Base-by-base conservation (phyloP, 495 filamentous ascomycete species). In the Polyplosphaeria fusca region DNA sequence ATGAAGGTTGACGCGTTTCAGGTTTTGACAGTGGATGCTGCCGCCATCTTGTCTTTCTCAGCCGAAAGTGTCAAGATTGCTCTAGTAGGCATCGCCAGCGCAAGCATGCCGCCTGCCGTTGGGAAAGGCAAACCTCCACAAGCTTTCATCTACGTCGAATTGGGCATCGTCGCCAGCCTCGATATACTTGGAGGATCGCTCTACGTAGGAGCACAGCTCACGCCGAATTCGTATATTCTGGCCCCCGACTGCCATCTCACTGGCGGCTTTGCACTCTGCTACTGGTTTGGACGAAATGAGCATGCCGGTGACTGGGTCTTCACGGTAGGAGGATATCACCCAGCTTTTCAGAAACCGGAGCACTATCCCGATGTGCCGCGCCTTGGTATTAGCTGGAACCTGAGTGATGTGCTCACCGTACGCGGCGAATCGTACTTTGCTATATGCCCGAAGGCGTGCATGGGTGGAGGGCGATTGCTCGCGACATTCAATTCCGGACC, bases 221-320 rank as follows among this genome's bases (percentile, higher is more conserved):
- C 46, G 5, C 46, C 46, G 3, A 5, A 4, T 3, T 48, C 46
- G 3, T 48, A 5, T 22, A 20, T 48, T 3, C 19, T 5, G 13
- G 27, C 11, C 4, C 46, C 24, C 3, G 18, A 4, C 3, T 4
- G 4, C 23, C 24, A 11, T 32, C 27, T 35, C n/a, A 7, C 7
- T 48, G 23, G 11, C 5, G 40, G 40, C 11, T 43, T 20, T 5
- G 40, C 18, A 5, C 19, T 20, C 5, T 12, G 19, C 19, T 5
- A 18, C 40, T 43, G 5, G 11, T 47, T 27, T 32, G 44, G 44
- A n/a, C 14, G 20, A 7, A 16, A 16, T 11, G 9, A 7, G 7
- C 19, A 52, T 48, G 52, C 25, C 9, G 52, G 52, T 11, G 52
- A 55, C 20, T 55, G 32, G 32, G 52, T 55, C 4, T 47, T 55